These are phyloP conservation scores for Coemansia sp. DNA, from an alignment of 192 early-diverging fungal species.

Conservation along the genomic window DNA sequence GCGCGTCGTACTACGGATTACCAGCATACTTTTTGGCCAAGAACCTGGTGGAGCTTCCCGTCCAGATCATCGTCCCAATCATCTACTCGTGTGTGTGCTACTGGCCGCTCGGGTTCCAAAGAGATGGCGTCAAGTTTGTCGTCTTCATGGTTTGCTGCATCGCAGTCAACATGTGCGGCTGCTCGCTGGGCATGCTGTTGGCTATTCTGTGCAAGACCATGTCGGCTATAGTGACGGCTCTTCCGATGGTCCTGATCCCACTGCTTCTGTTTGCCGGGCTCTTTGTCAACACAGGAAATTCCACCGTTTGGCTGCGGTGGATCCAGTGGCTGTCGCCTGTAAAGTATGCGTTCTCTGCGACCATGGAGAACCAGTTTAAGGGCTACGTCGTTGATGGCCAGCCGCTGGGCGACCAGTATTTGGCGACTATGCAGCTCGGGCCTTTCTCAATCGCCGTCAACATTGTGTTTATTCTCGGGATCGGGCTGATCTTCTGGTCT, in stretches of 20 bases:
- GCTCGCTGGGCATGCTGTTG: slow-evolving; percentile 57
- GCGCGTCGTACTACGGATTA: slow-evolving; percentile 60
- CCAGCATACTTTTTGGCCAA: slow-evolving; percentile 62
- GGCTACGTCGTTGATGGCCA: slow-evolving; percentile 41
- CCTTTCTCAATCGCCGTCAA: slow-evolving; percentile 47
- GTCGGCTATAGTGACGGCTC: slow-evolving; percentile 45
- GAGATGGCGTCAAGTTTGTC: slow-evolving; percentile 46
- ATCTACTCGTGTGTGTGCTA: slow-evolving; percentile 54
- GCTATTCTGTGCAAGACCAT: slow-evolving; percentile 57
- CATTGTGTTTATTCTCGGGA: slow-evolving; percentile 27
- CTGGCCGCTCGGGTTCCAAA: slow-evolving; percentile 61
- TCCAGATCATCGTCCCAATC: slow-evolving; percentile 55
- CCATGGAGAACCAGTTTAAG: slow-evolving; percentile 55
- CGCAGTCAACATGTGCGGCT: slow-evolving; percentile 51
- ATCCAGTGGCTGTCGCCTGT: slow-evolving; percentile 58
- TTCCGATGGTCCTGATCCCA: slow-evolving; percentile 60
- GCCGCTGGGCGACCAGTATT: slow-evolving; percentile 40
- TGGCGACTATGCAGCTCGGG: slow-evolving; percentile 36
- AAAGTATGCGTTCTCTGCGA: slow-evolving; percentile 62
- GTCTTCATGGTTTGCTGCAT: slow-evolving; percentile 42
- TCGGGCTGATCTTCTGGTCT: slow-evolving; percentile 26
- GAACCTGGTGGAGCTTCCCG: slow-evolving; percentile 60
- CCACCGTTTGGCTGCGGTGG: slow-evolving; percentile 60
- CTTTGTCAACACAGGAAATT: slow-evolving; percentile 62
- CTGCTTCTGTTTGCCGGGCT: slow-evolving; percentile 63